A percentile compares a stretch with the other conserved stretches of the same genome.
phyloP scores from a whole-genome alignment of 106 monocot species.

The Allium sativum region DNA sequence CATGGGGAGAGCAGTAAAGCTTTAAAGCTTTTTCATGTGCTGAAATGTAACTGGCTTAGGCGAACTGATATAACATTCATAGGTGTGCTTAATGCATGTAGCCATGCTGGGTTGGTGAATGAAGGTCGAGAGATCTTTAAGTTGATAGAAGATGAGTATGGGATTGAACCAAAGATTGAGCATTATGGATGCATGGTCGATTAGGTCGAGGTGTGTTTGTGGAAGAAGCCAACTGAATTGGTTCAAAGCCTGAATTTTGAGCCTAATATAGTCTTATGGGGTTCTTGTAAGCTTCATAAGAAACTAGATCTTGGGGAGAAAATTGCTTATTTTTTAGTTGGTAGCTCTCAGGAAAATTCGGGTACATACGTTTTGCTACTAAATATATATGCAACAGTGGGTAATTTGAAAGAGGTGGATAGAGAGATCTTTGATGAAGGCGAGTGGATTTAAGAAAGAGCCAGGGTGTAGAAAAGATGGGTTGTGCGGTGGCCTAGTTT shows the following conservation, averaged over 20 bases:
- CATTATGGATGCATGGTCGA: conserved; percentile 82
- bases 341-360: conserved; percentile 44
- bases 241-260: conserved; percentile 37
- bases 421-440: conserved; percentile 58
- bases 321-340: conserved; percentile 39
- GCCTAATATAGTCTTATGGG: conserved; percentile 58
- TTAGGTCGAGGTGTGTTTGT: conserved; percentile 63
- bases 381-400: conserved; percentile 51
- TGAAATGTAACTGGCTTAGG: conserved; percentile 19
- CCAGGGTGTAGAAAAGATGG: conserved; percentile 75
- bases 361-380: conserved; percentile 63
- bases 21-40: conserved; percentile 24
- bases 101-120: conserved; percentile 52
- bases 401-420: conserved; percentile 60
- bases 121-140: conserved; percentile 43
- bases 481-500: too few species aligned
- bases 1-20: conserved; percentile 50
- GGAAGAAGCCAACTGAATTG: conserved; percentile 61
- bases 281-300: conserved; percentile 54
- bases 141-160: conserved; percentile 38
- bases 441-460: conserved; percentile 45
- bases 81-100: conserved; percentile 60
- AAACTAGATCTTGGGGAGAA: conserved; percentile 38
- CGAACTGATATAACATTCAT: conserved; percentile 80
- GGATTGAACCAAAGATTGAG: conserved; percentile 70